Evolutionary conservation across 345 rosid species (phyloP).

Genomic region (Linum usitatissimum): DNA sequence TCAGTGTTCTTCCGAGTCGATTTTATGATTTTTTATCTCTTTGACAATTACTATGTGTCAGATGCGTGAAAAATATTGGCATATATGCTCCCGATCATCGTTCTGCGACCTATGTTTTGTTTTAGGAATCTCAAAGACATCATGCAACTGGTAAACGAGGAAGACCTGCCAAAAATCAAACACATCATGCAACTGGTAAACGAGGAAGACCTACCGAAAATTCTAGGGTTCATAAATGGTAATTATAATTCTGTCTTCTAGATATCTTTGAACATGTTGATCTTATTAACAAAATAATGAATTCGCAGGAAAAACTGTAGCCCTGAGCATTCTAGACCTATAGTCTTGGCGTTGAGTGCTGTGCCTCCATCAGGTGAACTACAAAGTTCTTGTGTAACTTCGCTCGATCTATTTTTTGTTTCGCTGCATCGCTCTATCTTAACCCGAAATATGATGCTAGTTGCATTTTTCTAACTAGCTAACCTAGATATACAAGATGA

Average conservation of each 20-base stretch:
- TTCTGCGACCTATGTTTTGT: no score
- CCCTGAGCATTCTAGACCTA: neutral
- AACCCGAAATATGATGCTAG: no score
- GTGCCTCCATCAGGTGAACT: neutral
- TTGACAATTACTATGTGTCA: no score
- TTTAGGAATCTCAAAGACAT: neutral
- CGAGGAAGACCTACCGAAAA: neutral
- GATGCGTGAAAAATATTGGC: no score
- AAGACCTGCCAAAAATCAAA: neutral
- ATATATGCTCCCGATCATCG: no score
- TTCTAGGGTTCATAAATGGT: neutral
- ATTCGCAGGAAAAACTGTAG: neutral
- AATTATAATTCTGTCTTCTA: neutral
- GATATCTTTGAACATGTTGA: neutral
- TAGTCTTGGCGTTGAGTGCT: neutral
- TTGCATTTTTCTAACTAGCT: no score
- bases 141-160: neutral
- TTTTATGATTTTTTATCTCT: no score
- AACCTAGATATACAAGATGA: no score
- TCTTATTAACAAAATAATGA: neutral
- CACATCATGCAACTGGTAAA: no score
- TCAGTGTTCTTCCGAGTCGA: neutral
- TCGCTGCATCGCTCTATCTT: no score
- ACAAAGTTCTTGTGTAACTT: neutral
- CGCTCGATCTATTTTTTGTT: no score